phyloP scores from a whole-genome alignment of 768 basidiomycete species.

The Russula vinacea region DNA sequence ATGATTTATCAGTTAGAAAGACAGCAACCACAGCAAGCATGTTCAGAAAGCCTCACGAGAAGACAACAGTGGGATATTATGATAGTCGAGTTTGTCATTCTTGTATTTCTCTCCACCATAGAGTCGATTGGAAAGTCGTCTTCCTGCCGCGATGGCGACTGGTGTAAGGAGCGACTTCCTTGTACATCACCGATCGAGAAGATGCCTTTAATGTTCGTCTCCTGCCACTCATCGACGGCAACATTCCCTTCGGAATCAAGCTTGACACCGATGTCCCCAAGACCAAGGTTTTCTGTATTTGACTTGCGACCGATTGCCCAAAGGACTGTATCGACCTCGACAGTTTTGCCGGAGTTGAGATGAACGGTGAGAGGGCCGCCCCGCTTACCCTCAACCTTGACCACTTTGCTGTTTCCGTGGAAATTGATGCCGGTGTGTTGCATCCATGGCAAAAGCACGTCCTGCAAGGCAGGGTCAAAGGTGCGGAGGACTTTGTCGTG shows the following conservation, averaged over 20 bases:
- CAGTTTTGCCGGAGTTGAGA: constrained; percentile 66
- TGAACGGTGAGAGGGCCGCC: constrained; percentile 73
- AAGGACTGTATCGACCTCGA: constrained; percentile 82
- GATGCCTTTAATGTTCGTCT: constrained; percentile 65
- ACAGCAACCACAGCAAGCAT: not conserved
- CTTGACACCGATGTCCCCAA: constrained; percentile 75
- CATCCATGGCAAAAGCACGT: constrained; percentile 87
- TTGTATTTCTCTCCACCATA: constrained; percentile 87
- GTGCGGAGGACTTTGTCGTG: constrained; percentile 86
- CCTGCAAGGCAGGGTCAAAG: constrained; percentile 85
- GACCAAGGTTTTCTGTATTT: constrained; percentile 72
- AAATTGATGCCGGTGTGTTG: constrained; percentile 89
- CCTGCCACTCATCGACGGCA: constrained; percentile 88
- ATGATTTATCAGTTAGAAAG: constrained; percentile 6
- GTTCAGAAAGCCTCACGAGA: constrained; percentile 64
- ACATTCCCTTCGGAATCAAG: constrained; percentile 78
- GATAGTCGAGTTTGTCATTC: constrained; percentile 82
- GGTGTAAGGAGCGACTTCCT: constrained; percentile 94
- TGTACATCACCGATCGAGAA: constrained; percentile 88
- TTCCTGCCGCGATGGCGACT: constrained; percentile 94
- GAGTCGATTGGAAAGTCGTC: constrained; percentile 82
- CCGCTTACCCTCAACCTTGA: constrained; percentile 70
- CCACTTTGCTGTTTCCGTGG: constrained; percentile 73
- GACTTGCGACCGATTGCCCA: constrained; percentile 95
- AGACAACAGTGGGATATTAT: constrained; percentile 92